Evolutionary conservation across 257 asterid species (phyloP).

Genomic region (Mitragyna speciosa): DNA sequence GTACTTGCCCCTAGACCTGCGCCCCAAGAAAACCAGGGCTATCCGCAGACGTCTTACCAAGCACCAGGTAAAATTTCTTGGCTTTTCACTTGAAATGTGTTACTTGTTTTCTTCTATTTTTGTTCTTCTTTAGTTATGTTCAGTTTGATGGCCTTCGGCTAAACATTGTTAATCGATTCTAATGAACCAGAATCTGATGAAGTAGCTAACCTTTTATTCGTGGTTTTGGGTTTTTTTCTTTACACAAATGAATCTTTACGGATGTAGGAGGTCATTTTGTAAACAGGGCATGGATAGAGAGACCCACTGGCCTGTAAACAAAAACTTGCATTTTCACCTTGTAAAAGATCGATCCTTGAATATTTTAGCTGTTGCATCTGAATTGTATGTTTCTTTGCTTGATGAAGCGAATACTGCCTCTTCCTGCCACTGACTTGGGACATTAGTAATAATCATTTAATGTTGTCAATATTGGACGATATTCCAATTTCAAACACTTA

Average conservation of each 20-base stretch:
- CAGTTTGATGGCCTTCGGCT: background rate
- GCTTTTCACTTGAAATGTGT: background rate
- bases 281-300: background rate
- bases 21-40: constrained; percentile 44
- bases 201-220: background rate
- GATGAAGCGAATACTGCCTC: background rate
- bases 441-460: background rate
- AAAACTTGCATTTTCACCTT: background rate
- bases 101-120: background rate
- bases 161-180: background rate
- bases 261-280: background rate
- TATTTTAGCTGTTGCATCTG: background rate
- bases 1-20: constrained; percentile 39
- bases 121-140: background rate
- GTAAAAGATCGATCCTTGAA: background rate
- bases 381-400: background rate
- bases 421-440: background rate
- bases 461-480: background rate
- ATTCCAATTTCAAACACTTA: background rate
- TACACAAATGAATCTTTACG: background rate
- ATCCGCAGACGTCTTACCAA: constrained; percentile 38
- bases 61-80: constrained; percentile 31
- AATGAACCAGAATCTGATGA: background rate
- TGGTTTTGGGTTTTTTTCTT: background rate
- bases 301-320: background rate